These are phyloP conservation scores for Vitis labrusca DNA, from an alignment of 164 flowering plant genomes.

Conservation along the genomic window DNA sequence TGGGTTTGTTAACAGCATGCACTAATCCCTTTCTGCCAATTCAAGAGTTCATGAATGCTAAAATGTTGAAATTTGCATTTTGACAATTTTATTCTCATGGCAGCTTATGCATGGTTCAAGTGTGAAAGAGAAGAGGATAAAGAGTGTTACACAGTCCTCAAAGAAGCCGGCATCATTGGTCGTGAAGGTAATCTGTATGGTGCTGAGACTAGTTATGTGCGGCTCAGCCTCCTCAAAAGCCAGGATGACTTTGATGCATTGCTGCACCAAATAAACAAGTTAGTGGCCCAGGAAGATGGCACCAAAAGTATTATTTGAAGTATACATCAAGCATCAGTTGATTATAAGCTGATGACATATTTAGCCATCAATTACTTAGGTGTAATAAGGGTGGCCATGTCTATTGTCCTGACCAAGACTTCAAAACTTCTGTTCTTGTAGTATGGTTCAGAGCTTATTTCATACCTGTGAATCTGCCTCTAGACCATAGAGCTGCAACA, in stretches of 20 bases:
- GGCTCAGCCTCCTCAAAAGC: slow-evolving; percentile 51
- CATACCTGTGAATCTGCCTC: no score
- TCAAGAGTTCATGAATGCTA: neutral
- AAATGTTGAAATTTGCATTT: no score
- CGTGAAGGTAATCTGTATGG: slow-evolving; percentile 37
- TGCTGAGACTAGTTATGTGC: slow-evolving; percentile 41
- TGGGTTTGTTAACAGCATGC: neutral
- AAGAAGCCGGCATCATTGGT: slow-evolving; percentile 48
- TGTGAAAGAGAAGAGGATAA: slow-evolving; percentile 65
- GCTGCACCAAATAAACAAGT: slow-evolving; percentile 16
- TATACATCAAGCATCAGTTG: neutral
- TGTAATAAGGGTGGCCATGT: neutral
- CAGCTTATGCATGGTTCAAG: slow-evolving; percentile 81
- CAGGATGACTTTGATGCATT: slow-evolving; percentile 41
- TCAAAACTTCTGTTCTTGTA: no score
- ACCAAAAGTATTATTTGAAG: slow-evolving; percentile 15
- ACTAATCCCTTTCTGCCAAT: neutral
- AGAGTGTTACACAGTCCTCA: slow-evolving; percentile 47
- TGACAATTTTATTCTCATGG: neutral
- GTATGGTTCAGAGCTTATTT: no score
- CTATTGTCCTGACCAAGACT: neutral
- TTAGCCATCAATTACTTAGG: neutral
- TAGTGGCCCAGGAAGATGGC: slow-evolving; percentile 33
- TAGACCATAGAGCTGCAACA: no score
- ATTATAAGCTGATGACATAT: neutral